These are phyloP conservation scores for Calonectria pseudoturangicola DNA, from an alignment of 2,329 filamentous ascomycete species.

Conservation along the genomic window DNA sequence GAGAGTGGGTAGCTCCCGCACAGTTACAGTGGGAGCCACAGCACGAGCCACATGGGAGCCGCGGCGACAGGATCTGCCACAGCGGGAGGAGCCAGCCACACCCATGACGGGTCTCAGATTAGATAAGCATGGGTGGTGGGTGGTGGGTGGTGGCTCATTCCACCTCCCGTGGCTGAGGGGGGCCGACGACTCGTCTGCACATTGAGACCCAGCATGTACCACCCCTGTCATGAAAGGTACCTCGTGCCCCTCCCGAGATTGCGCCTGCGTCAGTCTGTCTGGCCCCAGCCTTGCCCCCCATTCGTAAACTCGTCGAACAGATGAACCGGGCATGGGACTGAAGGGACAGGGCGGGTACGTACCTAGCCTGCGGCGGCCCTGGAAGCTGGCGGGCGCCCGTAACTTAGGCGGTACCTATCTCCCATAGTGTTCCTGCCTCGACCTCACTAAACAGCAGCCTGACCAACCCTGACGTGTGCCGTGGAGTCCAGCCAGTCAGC, in stretches of 20 bases:
- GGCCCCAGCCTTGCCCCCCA: slow-evolving; percentile 30
- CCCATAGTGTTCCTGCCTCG: slow-evolving; percentile 14
- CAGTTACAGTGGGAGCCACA: slow-evolving; percentile 24
- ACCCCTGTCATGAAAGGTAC: slow-evolving; percentile 20
- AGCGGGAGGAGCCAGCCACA: slow-evolving; percentile 17
- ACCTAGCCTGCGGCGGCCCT: slow-evolving; percentile 13
- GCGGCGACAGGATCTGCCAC: slow-evolving; percentile 8
- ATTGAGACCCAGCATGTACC: slow-evolving; percentile 22
- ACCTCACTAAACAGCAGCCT: slow-evolving; percentile 33
- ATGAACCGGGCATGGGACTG: slow-evolving; percentile 36
- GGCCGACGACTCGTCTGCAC: neutral
- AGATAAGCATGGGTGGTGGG: slow-evolving; percentile 19
- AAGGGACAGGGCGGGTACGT: slow-evolving; percentile 28
- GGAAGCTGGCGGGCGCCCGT: neutral
- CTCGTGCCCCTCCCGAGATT: slow-evolving; percentile 32
- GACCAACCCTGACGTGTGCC: slow-evolving; percentile 50
- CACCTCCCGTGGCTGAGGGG: neutral
- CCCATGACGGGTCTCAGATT: slow-evolving; percentile 11
- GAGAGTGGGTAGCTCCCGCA: slow-evolving; percentile 21
- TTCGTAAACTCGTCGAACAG: slow-evolving; percentile 27
- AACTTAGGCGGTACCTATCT: slow-evolving; percentile 12
- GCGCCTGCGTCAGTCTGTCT: slow-evolving; percentile 37
- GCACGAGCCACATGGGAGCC: slow-evolving; percentile 23
- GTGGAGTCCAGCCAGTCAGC: slow-evolving; percentile 48
- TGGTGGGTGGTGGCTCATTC: slow-evolving; percentile 16